Evolutionary conservation across 345 rosid genomes (phyloP), one percentile per base, ranked within the genome.

Genomic region (Populus nigra): DNA sequence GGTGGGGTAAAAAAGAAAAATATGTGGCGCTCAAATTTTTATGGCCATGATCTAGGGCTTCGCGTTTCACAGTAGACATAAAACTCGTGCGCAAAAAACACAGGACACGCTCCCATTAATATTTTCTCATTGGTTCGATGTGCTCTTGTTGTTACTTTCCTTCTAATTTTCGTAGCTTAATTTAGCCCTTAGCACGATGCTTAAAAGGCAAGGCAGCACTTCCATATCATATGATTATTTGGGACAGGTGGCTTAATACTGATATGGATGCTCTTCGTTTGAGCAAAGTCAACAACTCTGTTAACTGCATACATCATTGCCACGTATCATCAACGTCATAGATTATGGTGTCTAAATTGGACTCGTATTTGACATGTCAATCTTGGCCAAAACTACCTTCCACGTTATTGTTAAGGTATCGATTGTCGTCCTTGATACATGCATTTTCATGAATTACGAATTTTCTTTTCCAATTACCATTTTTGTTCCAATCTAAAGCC

Each of bases 171-270:
- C 10, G 16, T 73, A 33, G 76, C 29, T 22, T 31, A 31, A 31
- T 59, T 55, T 38, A 69, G 25, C 8, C 39, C 29, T 10, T 31
- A 8, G 61, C 38, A 13, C n/a, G 35, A 73, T 57, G 45, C 31
- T 55, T 53, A 36, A 36, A 74, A 72, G 72, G 50, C 65, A 35
- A 23, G 45, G 53, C 1, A 18, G 47, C 70, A 45, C 20, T 74
- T 74, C 31, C 77, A 65, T 74, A 41, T 75, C 77, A 65, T 74
- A 41, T 75, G 61, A 18, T 67, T 38, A 41, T 8, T 3, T 59
- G 67, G 65, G 76, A 59, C 12, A 8, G 33, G 7, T 22, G 31
- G 61, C 17, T 55, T 17, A 39, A 38, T 39, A n/a, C 39, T 38
- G n/a, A 39, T 0, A 36, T 16, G n/a, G 39, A 36, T 22, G 68